Evolutionary conservation across 495 filamentous ascomycete genomes (phyloP).

Genomic region (Penicillium dipodomyicola): DNA sequence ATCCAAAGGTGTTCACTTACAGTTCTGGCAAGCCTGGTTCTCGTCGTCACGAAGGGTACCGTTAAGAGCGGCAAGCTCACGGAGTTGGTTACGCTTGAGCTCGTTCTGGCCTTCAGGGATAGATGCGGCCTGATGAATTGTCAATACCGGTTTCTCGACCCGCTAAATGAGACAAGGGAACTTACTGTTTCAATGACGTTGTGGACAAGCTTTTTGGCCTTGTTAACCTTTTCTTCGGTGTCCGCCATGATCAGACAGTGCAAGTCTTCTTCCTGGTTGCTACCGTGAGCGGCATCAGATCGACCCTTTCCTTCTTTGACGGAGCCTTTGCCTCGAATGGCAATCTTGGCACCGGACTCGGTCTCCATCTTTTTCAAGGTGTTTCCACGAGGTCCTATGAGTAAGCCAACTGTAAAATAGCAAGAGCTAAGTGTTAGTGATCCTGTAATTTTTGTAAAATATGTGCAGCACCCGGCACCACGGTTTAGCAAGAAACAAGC

Average conservation of each 20-base stretch:
- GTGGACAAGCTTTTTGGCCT: constrained; percentile 94
- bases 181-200: constrained; percentile 96
- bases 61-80: constrained; percentile 94
- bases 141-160: not conserved
- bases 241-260: constrained; percentile 99
- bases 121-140: constrained; percentile 72
- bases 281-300: constrained; percentile 96
- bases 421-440: constrained; percentile 83
- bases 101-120: constrained; percentile 98
- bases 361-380: constrained; percentile 99
- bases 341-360: constrained; percentile 96
- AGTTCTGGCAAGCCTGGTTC: constrained; percentile 99
- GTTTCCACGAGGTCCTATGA: constrained; percentile 99
- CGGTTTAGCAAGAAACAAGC: constrained; percentile 60
- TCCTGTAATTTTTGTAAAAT: constrained; percentile 44
- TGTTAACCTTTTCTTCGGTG: constrained; percentile 97
- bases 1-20: constrained; percentile 44
- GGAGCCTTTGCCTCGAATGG: constrained; percentile 97
- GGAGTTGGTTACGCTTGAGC: constrained; percentile 96
- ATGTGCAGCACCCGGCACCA: constrained; percentile 43
- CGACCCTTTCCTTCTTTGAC: constrained; percentile 99
- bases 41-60: constrained; percentile 98
- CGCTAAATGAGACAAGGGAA: constrained; percentile 19
- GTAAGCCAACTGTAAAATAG: constrained; percentile 94
- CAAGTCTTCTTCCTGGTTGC: constrained; percentile 99